A percentile compares a stretch with the other conserved stretches of the same genome.
Evolutionary conservation across 306 rosid species (phyloP).

Genomic region (Cucumis hystrix): DNA sequence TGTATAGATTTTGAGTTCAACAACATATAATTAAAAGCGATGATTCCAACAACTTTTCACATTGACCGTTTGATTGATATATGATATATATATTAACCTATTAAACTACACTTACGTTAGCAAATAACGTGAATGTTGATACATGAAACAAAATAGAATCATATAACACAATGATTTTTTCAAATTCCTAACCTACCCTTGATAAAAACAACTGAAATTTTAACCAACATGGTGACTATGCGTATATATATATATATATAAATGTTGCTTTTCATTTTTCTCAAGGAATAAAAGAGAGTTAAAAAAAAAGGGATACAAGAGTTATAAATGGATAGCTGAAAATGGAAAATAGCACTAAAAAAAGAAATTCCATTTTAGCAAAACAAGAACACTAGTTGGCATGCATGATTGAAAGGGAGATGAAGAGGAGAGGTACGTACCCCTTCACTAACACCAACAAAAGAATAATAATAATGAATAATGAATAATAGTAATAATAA

Average conservation of each 20-base stretch:
- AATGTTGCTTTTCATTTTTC: background rate
- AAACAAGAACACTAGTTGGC: conserved; percentile 8
- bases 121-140: too few species aligned
- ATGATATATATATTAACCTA: too few species aligned
- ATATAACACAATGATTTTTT: background rate
- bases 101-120: too few species aligned
- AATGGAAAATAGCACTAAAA: background rate
- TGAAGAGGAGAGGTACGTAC: conserved; percentile 18
- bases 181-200: background rate
- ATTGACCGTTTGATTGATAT: too few species aligned
- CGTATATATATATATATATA: too few species aligned
- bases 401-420: conserved; percentile 44
- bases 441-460: conserved; percentile 28
- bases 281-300: background rate
- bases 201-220: background rate
- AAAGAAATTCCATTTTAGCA: background rate
- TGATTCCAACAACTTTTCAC: too few species aligned
- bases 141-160: too few species aligned
- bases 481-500: background rate
- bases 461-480: background rate
- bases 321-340: background rate
- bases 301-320: background rate
- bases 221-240: background rate
- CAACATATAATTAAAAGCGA: too few species aligned
- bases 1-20: too few species aligned